phyloP scores from a whole-genome alignment of 352 stramenopile species.

The Phytophthora brassicae region DNA sequence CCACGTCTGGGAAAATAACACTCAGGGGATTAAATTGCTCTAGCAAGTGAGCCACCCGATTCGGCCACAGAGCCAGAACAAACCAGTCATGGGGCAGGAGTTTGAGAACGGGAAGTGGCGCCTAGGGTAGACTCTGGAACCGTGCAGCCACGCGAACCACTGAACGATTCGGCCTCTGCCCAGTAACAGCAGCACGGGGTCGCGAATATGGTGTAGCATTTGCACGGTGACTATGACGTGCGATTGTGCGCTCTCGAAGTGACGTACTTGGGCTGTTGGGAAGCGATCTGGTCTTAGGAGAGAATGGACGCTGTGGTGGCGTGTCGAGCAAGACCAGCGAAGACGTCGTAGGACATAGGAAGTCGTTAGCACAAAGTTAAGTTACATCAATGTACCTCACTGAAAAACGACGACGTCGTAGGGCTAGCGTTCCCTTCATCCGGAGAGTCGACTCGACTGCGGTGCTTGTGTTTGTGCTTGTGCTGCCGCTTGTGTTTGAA shows the following conservation, averaged over 20 bases:
- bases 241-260: not conserved
- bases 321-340: not conserved
- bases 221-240: not conserved
- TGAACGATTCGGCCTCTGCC: not conserved
- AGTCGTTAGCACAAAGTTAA: no score
- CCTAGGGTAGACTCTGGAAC: not conserved
- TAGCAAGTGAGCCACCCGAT: not conserved
- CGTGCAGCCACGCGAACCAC: not conserved
- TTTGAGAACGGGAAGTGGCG: not conserved
- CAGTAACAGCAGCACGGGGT: not conserved
- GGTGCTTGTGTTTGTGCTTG: no score
- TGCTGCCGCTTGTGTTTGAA: no score
- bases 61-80: not conserved
- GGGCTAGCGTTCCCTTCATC: no score
- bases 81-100: not conserved
- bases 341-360: slow-evolving; percentile 1
- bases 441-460: no score
- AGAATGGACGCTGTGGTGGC: not conserved
- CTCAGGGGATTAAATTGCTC: not conserved
- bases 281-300: not conserved
- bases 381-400: no score
- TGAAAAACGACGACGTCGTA: no score
- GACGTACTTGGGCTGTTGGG: not conserved
- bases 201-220: not conserved
- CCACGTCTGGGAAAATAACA: not conserved